Evolutionary conservation across 2,329 filamentous ascomycete species (phyloP).

Genomic region (Trichophyton benhamiae): DNA sequence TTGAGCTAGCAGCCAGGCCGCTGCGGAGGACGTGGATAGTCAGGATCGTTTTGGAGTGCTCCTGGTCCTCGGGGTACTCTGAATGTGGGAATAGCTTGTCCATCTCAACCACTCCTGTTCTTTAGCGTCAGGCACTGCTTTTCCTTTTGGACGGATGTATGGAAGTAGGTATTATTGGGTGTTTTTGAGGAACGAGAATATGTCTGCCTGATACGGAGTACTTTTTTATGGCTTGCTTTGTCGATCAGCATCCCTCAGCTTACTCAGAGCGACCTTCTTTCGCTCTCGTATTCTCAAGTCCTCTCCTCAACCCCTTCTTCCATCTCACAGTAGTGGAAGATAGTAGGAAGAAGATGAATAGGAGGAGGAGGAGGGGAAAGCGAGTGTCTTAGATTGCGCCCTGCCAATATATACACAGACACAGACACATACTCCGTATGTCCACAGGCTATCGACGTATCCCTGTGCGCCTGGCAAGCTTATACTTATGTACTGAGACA

Average conservation of each 20-base stretch:
- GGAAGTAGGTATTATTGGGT: neutral
- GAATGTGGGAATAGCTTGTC: conserved; percentile 10
- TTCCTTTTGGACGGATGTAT: too few species aligned
- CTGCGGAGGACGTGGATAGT: conserved; percentile 8
- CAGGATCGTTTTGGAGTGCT: conserved; percentile 6
- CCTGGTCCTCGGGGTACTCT: conserved; percentile 10
- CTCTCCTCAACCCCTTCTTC: neutral
- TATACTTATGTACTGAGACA: neutral
- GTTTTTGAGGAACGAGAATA: neutral
- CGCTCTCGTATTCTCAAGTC: neutral
- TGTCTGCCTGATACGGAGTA: neutral
- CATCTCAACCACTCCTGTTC: neutral
- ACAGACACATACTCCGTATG: neutral
- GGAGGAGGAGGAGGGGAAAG: neutral
- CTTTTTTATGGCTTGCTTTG: neutral
- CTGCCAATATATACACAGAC: neutral
- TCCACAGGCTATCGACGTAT: neutral
- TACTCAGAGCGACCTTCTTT: neutral
- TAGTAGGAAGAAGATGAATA: neutral
- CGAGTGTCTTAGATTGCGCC: neutral
- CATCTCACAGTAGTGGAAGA: too few species aligned
- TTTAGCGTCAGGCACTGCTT: too few species aligned
- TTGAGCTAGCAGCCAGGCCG: conserved; percentile 5
- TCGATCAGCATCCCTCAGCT: neutral
- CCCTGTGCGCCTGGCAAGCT: neutral